Conservation (phyloP, 1,139 yeast genomes). For the Yamadazyma sp. region DNA sequence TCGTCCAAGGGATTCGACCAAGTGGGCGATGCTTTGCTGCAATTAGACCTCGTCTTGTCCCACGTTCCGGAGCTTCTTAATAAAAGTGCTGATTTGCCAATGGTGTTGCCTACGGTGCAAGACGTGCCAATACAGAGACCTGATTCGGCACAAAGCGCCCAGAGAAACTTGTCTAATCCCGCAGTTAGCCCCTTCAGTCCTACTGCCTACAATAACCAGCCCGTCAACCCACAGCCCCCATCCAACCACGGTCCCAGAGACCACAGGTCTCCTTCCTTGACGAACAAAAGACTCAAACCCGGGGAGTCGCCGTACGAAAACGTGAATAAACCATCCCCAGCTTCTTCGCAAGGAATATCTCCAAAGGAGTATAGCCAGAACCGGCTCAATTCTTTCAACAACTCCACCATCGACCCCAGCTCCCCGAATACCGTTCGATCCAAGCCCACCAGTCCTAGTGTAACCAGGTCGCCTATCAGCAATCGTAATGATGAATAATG, state of each 20-base stretch:
- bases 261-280: constrained; percentile 4
- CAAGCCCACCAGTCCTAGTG: constrained; percentile 15
- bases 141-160: constrained; percentile 9
- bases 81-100: constrained; percentile 43
- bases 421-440: constrained; percentile 12
- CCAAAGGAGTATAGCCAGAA: constrained; percentile 25
- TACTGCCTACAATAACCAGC: constrained; percentile 4
- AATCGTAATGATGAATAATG: constrained; percentile 8
- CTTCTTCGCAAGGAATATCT: constrained; percentile 33
- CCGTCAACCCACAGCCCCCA: neutral
- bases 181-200: constrained; percentile 10
- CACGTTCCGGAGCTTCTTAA: constrained; percentile 68
- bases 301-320: constrained; percentile 12
- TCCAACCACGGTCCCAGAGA: neutral
- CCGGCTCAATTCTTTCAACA: constrained; percentile 5
- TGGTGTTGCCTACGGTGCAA: constrained; percentile 37
- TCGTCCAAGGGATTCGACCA: constrained; percentile 75
- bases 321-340: constrained; percentile 22
- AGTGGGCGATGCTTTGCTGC: constrained; percentile 65
- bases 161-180: constrained; percentile 10
- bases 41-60: constrained; percentile 61
- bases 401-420: constrained; percentile 6
- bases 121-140: constrained; percentile 22
- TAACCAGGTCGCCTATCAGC: constrained; percentile 12
- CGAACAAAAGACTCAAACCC: constrained; percentile 16